phyloP scores from a whole-genome alignment of 2,329 filamentous ascomycete species.

The Purpureocillium takamizusanense region DNA sequence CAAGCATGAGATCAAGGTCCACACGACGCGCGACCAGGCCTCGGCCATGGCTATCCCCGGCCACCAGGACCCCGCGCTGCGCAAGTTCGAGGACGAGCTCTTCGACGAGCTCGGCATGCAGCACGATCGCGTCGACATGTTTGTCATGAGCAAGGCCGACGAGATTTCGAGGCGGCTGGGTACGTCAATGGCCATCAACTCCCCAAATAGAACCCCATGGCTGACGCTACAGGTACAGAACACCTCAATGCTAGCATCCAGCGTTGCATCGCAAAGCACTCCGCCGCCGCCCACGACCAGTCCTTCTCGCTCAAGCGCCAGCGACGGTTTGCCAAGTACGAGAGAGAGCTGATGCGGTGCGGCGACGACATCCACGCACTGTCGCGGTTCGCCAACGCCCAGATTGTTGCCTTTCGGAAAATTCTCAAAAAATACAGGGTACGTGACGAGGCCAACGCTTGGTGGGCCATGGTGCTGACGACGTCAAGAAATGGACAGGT shows the following conservation, averaged over 20 bases:
- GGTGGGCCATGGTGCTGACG: neutral
- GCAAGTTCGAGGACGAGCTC: constrained; percentile 62
- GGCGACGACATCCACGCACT: constrained; percentile 64
- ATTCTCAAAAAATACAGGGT: constrained; percentile 77
- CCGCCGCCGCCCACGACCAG: constrained; percentile 21
- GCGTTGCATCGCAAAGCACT: constrained; percentile 35
- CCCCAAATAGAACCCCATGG: neutral
- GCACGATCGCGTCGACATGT: constrained; percentile 69
- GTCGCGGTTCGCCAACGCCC: constrained; percentile 63
- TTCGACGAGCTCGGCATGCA: constrained; percentile 63
- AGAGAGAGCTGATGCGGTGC: constrained; percentile 44
- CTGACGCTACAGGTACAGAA: constrained; percentile 26
- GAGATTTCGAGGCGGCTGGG: constrained; percentile 64
- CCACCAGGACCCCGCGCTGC: constrained; percentile 47
- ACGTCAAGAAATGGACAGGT: constrained; percentile 65
- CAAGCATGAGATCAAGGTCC: constrained; percentile 74
- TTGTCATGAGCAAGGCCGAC: constrained; percentile 70
- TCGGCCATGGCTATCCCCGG: constrained; percentile 67
- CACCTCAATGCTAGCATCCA: constrained; percentile 39
- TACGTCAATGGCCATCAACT: constrained; percentile 24
- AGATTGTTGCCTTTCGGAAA: constrained; percentile 70
- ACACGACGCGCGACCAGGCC: constrained; percentile 64
- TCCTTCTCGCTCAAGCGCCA: constrained; percentile 35
- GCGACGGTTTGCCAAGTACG: constrained; percentile 43
- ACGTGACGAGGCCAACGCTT: constrained; percentile 10